Evolutionary conservation across 2,329 filamentous ascomycete genomes (phyloP).

Genomic region (Paracorniculantispora psalliotae): DNA sequence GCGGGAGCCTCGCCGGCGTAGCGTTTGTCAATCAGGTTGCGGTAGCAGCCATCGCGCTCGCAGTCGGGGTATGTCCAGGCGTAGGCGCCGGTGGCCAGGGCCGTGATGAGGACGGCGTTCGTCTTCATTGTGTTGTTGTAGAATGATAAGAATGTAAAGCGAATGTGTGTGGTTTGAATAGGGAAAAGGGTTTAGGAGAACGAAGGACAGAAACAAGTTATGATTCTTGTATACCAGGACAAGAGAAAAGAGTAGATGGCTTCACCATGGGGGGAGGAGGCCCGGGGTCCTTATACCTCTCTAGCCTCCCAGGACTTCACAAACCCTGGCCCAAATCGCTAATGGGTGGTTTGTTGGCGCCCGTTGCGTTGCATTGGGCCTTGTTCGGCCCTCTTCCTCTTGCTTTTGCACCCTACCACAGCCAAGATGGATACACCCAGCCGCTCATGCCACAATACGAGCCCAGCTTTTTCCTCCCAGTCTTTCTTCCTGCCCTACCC

Average conservation of each 20-base stretch:
- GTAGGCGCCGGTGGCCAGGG: constrained; percentile 26
- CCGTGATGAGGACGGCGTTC: constrained; percentile 24
- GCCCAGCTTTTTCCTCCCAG: not conserved
- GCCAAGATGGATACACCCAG: constrained; percentile 8
- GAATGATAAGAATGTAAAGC: not conserved
- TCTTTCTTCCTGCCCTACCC: too few relatives aligned
- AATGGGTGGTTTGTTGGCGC: constrained; percentile 5
- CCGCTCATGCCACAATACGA: constrained; percentile 12
- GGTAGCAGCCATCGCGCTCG: constrained; percentile 32
- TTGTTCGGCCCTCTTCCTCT: not conserved
- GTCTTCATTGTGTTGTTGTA: constrained; percentile 29
- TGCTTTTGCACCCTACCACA: not conserved
- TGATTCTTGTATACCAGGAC: not conserved
- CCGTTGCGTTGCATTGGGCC: not conserved
- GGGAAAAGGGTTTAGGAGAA: not conserved
- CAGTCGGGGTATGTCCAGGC: constrained; percentile 26
- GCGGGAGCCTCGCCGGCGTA: constrained; percentile 24
- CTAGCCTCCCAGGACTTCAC: not conserved
- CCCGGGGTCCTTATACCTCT: constrained; percentile 10
- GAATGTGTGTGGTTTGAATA: not conserved
- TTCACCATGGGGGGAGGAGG: constrained; percentile 2
- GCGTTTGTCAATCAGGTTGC: constrained; percentile 29
- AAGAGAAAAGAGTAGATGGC: not conserved
- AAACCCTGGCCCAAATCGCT: not conserved
- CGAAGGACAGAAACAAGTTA: not conserved